These are phyloP conservation scores for Pueraria montana DNA, from an alignment of 306 rosid species.

Conservation along the genomic window DNA sequence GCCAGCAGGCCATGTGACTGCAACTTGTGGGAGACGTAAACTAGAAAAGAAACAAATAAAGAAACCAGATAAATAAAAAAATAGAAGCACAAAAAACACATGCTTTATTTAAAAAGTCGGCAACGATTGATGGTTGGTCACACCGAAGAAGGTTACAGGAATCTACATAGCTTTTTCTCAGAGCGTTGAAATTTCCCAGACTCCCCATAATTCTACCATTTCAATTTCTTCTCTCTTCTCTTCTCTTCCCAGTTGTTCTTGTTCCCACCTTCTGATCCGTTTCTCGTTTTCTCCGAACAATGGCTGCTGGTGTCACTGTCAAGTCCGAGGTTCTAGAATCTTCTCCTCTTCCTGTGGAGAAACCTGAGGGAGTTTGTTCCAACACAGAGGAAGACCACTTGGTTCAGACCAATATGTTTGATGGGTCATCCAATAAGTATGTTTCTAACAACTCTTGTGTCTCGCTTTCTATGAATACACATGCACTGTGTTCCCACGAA, in stretches of 20 bases:
- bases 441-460: background rate
- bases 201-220: no score
- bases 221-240: background rate
- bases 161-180: slow-evolving; percentile 3
- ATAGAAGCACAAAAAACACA: slow-evolving; percentile 44
- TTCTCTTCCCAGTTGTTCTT: no score
- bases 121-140: slow-evolving; percentile 12
- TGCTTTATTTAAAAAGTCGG: slow-evolving; percentile 32
- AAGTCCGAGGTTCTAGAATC: slow-evolving; percentile 49
- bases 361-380: slow-evolving; percentile 4
- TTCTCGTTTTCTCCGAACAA: background rate
- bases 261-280: background rate
- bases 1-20: background rate
- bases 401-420: slow-evolving; percentile 19
- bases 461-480: slow-evolving; percentile 31
- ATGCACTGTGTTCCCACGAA: background rate
- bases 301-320: slow-evolving; percentile 49
- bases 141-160: background rate
- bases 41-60: background rate
- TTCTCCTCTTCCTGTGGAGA: slow-evolving; percentile 33
- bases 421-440: slow-evolving; percentile 43
- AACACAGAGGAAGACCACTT: slow-evolving; percentile 14
- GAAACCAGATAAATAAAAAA: background rate
- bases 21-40: background rate
- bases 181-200: background rate